Conservation (phyloP, 768 basidiomycete genomes). For the Sarcomyxa edulis region DNA sequence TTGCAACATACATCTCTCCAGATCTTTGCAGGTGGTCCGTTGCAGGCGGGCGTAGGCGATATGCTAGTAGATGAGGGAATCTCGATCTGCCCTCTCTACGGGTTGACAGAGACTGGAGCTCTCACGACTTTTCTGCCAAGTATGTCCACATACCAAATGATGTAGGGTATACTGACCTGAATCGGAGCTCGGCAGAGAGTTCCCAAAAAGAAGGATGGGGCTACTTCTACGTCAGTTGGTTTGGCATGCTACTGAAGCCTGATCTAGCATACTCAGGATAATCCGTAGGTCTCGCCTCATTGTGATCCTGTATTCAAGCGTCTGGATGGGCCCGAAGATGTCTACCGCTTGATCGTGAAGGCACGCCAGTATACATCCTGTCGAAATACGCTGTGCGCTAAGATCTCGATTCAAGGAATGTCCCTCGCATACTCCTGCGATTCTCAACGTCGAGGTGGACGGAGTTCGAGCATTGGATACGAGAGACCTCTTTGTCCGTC, state of each 20-base stretch:
- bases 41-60: conserved; percentile 14
- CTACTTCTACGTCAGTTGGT: conserved; percentile 7
- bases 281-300: conserved; percentile 11
- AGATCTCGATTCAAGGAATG: conserved; percentile 6
- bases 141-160: neutral
- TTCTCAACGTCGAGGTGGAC: conserved; percentile 26
- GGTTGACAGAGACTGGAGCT: conserved; percentile 15
- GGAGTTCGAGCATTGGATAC: conserved; percentile 29
- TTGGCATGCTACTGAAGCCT: neutral
- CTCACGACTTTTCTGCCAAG: conserved; percentile 7
- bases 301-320: conserved; percentile 8
- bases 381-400: neutral
- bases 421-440: conserved; percentile 14
- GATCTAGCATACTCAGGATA: neutral
- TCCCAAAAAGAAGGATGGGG: conserved; percentile 10
- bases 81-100: conserved; percentile 12
- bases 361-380: neutral
- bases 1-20: neutral
- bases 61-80: conserved; percentile 9
- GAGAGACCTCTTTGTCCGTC: conserved; percentile 32
- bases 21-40: conserved; percentile 15
- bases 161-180: too few species aligned
- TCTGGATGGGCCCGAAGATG: conserved; percentile 4
- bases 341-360: conserved; percentile 10
- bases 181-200: neutral